These are phyloP conservation scores for Taxillus chinensis DNA, from an alignment of 164 flowering plant species.

Conservation along the genomic window DNA sequence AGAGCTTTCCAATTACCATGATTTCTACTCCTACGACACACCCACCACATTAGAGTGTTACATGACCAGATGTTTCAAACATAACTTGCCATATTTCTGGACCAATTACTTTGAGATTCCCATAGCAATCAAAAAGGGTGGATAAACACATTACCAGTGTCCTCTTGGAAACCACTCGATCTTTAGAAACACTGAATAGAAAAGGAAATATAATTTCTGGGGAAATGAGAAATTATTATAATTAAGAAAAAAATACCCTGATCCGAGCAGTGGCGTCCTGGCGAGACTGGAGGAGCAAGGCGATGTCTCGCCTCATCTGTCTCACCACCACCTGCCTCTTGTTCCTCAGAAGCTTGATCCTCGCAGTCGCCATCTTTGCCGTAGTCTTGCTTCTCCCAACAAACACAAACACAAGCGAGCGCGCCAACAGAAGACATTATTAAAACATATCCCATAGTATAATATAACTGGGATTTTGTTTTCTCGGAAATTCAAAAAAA, in stretches of 20 bases:
- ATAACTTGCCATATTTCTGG: no score
- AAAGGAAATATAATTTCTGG: background rate
- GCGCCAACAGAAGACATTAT: background rate
- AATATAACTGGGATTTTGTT: background rate
- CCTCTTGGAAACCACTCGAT: no score
- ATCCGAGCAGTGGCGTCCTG: conserved; percentile 92
- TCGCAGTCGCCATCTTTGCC: conserved; percentile 81
- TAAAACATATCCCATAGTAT: background rate
- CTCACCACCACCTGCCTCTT: conserved; percentile 72
- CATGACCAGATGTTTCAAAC: no score
- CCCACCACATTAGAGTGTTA: no score
- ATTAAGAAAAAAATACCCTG: conserved; percentile 33
- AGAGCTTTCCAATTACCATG: no score
- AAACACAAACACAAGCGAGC: background rate
- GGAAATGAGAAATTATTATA: background rate
- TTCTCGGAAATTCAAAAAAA: background rate
- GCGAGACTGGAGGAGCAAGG: conserved; percentile 75
- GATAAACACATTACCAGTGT: no score
- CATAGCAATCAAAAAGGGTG: no score
- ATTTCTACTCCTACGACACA: no score
- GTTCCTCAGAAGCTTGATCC: conserved; percentile 92
- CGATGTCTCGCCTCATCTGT: conserved; percentile 93
- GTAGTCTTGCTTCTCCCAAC: conserved; percentile 55
- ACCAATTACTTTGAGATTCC: no score
- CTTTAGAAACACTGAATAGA: no score